Percentiles rank a stretch among this genome's conserved stretches.
Evolutionary conservation across 1,139 yeast genomes (phyloP).

Genomic region (Meyerozyma elateridarum): DNA sequence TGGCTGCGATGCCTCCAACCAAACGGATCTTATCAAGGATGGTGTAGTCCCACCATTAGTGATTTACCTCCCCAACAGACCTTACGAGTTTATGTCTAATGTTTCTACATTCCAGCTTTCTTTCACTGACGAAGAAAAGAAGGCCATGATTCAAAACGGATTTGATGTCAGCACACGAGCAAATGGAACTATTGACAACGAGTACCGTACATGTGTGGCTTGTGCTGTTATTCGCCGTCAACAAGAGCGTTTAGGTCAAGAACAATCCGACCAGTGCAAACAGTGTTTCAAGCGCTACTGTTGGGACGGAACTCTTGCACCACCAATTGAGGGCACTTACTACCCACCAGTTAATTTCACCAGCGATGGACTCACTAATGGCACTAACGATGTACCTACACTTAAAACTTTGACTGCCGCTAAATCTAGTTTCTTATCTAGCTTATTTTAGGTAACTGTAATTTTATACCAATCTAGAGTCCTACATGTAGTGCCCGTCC

Average conservation of each 20-base stretch:
- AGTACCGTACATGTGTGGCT: constrained; percentile 77
- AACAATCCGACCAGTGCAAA: constrained; percentile 68
- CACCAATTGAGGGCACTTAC: constrained; percentile 20
- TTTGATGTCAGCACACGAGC: constrained; percentile 71
- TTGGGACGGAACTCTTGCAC: constrained; percentile 59
- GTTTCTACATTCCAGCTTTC: constrained; percentile 66
- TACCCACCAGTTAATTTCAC: constrained; percentile 25
- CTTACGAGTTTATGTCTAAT: constrained; percentile 64
- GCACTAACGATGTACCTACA: constrained; percentile 7
- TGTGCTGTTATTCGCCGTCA: constrained; percentile 86
- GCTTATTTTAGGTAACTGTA: too few relatives aligned
- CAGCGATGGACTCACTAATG: constrained; percentile 25
- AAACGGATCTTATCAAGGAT: constrained; percentile 42
- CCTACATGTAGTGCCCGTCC: constrained; percentile 1
- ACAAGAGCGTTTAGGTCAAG: constrained; percentile 63
- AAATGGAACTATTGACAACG: constrained; percentile 66
- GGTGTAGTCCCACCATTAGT: constrained; percentile 62
- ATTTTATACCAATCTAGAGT: too few relatives aligned
- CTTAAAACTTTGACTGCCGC: too few relatives aligned
- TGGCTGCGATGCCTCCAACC: constrained; percentile 73
- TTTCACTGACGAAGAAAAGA: constrained; percentile 55
- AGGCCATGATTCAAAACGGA: constrained; percentile 68
- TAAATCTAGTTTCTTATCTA: too few relatives aligned
- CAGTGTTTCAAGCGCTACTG: constrained; percentile 72
- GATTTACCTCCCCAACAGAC: constrained; percentile 75